Evolutionary conservation across 139 green algal species (phyloP), one percentile per base, ranked within the genome.

Genomic region (Coccomyxa sp.): DNA sequence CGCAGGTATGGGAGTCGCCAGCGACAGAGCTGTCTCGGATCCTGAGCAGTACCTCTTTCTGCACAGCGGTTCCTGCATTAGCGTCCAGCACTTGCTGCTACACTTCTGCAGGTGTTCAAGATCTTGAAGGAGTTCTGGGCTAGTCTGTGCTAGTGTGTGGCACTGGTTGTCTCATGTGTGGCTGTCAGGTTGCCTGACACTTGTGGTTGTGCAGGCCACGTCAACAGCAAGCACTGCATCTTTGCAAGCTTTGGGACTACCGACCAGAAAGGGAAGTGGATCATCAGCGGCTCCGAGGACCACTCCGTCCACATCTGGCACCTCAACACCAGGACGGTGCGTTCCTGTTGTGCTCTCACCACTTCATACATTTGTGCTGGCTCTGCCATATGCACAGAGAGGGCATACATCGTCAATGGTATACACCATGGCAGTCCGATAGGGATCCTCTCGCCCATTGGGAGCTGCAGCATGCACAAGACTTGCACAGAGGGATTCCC

Each of bases 271-370:
- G 72, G 73, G 55, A 84, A 83, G 50, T 94, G 87, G 80, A 84
- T 98, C 3, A 83, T 96, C 1, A 89, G 80, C 29, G 95, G 95
- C 9, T 94, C 87, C 9, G 95, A 98, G 72, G 95, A 98, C 83
- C 50, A 88, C 38, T 73, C 73, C 71, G 79, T 98, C 22, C 91
- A 84, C 74, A 39, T 95, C n/a, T 98, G 93, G 88, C 87, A 94
- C 64, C 79, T 98, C 16, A 92, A 94, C 71, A 89, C 55, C 14
- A 87, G 86, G 29, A 39, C 87, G 86, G 84, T 71, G 24, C 6
- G 64, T 64, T 18, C 5, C 2, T 6, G 3, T 22, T 22, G 50
- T 18, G 44, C 14, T 64, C 18, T 7, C 5, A 64, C 5, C 5
- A 5, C 18, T 64, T 64, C 50, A 64, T 10, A 31, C 5, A 64